phyloP scores from a whole-genome alignment of 2,329 filamentous ascomycete species.

The Phaeophleospora eucalypticola region DNA sequence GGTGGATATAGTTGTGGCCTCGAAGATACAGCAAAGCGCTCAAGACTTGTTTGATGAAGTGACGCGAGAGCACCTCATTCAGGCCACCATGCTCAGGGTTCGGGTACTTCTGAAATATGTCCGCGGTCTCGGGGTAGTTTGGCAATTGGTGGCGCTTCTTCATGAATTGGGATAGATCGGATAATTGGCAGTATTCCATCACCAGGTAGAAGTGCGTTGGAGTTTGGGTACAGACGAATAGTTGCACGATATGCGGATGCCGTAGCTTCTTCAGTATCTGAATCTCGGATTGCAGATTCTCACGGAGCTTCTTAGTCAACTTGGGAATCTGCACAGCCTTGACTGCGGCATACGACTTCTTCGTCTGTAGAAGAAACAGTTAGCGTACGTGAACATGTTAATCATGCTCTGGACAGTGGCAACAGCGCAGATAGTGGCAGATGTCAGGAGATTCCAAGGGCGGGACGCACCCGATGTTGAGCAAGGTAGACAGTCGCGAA shows the following conservation, averaged over 20 bases:
- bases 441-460: no score
- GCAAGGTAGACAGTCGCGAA: conserved; percentile 83
- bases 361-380: conserved; percentile 53
- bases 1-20: conserved; percentile 82
- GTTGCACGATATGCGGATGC: conserved; percentile 93
- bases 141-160: conserved; percentile 82
- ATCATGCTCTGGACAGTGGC: no score
- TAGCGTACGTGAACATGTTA: conserved; percentile 6
- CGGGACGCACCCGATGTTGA: conserved; percentile 32
- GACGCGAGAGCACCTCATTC: conserved; percentile 91
- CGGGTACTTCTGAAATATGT: conserved; percentile 92
- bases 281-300: conserved; percentile 94
- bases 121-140: conserved; percentile 74
- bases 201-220: conserved; percentile 87
- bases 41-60: conserved; percentile 91
- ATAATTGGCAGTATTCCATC: conserved; percentile 97
- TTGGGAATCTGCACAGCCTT: conserved; percentile 91
- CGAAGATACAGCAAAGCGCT: conserved; percentile 89
- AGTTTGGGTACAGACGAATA: conserved; percentile 90
- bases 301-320: conserved; percentile 91
- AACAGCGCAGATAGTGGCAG: background rate
- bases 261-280: conserved; percentile 89
- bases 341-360: conserved; percentile 81
- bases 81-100: conserved; percentile 78
- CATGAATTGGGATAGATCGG: conserved; percentile 92